Evolutionary conservation across 2,329 filamentous ascomycete genomes (phyloP).

Genomic region (Curvularia spicifera): DNA sequence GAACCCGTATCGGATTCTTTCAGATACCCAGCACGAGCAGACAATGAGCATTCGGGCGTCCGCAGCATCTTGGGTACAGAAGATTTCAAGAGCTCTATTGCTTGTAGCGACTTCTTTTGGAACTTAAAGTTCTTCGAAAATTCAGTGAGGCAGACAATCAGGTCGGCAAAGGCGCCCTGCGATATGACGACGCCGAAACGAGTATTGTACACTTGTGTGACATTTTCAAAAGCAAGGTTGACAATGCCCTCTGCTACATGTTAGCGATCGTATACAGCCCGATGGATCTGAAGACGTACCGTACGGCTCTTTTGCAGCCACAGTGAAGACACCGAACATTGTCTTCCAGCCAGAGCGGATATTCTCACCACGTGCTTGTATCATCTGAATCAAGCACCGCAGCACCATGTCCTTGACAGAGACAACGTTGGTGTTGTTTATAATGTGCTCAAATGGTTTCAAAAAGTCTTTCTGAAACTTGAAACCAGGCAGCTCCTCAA

Average conservation of each 20-base stretch:
- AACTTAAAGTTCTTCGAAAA: conserved; percentile 99
- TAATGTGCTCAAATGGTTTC: conserved; percentile 97
- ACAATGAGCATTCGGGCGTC: conserved; percentile 92
- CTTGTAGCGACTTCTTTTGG: conserved; percentile 96
- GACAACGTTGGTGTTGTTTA: conserved; percentile 88
- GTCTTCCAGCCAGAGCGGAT: conserved; percentile 98
- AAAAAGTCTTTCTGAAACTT: conserved; percentile 99
- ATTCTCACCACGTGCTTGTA: conserved; percentile 93
- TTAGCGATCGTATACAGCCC: conserved; percentile 20
- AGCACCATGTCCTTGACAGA: conserved; percentile 98
- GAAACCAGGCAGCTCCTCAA: conserved; percentile 96
- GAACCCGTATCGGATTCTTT: conserved; percentile 58
- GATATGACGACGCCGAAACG: conserved; percentile 95
- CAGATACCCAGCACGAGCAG: conserved; percentile 64
- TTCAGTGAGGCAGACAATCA: conserved; percentile 94
- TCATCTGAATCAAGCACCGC: conserved; percentile 97
- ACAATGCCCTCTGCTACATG: conserved; percentile 79
- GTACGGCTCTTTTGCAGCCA: conserved; percentile 89
- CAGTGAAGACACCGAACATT: conserved; percentile 99
- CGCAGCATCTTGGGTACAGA: conserved; percentile 94
- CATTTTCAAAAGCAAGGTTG: conserved; percentile 95
- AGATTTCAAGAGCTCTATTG: conserved; percentile 92
- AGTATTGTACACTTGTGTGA: conserved; percentile 92
- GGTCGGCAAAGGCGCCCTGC: conserved; percentile 93
- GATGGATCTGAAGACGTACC: conserved; percentile 52